These are phyloP conservation scores for Garcileccinum viscosum DNA, from an alignment of 1,284 basidiomycete species.

Conservation along the genomic window DNA sequence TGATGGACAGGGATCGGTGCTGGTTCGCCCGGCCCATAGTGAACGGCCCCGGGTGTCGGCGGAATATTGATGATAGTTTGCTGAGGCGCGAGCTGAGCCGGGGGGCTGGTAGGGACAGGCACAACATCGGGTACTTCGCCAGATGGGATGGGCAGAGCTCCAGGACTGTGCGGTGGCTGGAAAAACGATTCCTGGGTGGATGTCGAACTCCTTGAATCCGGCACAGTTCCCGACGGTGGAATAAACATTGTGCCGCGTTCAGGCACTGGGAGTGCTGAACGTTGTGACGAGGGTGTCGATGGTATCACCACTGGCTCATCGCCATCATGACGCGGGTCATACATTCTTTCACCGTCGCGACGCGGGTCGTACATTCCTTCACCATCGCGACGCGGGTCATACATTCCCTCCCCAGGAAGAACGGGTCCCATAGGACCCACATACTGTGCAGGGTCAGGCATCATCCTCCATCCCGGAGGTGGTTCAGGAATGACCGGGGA, in stretches of 20 bases:
- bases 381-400: constrained; percentile 12
- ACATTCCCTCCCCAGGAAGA: constrained; percentile 24
- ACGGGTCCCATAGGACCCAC: constrained; percentile 21
- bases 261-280: constrained; percentile 31
- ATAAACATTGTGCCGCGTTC: constrained; percentile 23
- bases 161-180: constrained; percentile 24
- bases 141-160: constrained; percentile 16
- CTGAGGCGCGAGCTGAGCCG: constrained; percentile 6
- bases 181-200: constrained; percentile 32
- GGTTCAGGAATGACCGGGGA: constrained; percentile 34
- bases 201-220: constrained; percentile 33
- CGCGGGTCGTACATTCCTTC: no score
- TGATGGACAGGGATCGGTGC: constrained; percentile 13
- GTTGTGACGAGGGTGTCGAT: constrained; percentile 22
- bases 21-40: constrained; percentile 11
- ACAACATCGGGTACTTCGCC: constrained; percentile 24
- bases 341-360: no score
- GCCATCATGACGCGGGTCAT: no score
- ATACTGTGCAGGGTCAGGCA: constrained; percentile 35
- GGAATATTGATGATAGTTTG: constrained; percentile 23
- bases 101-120: constrained; percentile 14
- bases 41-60: constrained; percentile 9
- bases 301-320: constrained; percentile 32
- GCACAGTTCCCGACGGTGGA: constrained; percentile 15
- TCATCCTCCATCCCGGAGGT: constrained; percentile 26